These are phyloP conservation scores for Epichloe festucae DNA, from an alignment of 2,329 filamentous ascomycete species.

Conservation along the genomic window DNA sequence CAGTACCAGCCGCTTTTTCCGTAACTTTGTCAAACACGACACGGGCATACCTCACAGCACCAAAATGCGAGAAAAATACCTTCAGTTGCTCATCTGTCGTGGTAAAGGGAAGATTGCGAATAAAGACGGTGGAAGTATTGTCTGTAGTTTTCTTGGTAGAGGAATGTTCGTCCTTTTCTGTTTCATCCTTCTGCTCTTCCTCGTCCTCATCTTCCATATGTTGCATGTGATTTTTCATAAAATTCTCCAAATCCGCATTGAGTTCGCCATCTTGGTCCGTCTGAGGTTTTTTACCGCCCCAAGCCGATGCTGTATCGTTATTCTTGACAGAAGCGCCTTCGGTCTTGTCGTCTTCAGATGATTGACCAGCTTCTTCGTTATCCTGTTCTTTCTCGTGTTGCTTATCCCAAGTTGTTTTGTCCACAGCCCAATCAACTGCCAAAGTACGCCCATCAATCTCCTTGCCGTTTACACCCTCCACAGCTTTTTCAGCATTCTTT, in stretches of 20 bases:
- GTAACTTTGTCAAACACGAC: slow-evolving; percentile 80
- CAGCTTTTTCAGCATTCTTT: slow-evolving; percentile 83
- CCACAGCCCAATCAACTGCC: slow-evolving; percentile 94
- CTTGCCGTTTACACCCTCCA: slow-evolving; percentile 78
- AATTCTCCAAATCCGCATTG: slow-evolving; percentile 37
- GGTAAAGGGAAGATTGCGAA: slow-evolving; percentile 88
- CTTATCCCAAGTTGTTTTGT: slow-evolving; percentile 74
- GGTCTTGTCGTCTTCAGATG: slow-evolving; percentile 21
- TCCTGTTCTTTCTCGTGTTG: slow-evolving; percentile 33
- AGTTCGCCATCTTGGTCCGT: slow-evolving; percentile 25
- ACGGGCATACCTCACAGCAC: slow-evolving; percentile 76
- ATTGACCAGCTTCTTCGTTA: slow-evolving; percentile 19
- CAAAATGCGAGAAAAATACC: slow-evolving; percentile 78
- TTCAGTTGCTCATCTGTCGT: slow-evolving; percentile 71
- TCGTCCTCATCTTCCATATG: slow-evolving; percentile 46
- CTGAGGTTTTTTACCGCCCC: slow-evolving; percentile 16
- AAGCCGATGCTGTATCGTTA: slow-evolving; percentile 16
- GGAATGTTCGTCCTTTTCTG: slow-evolving; percentile 17
- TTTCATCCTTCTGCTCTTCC: slow-evolving; percentile 32
- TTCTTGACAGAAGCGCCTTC: slow-evolving; percentile 18
- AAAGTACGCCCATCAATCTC: slow-evolving; percentile 75
- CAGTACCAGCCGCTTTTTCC: slow-evolving; percentile 79
- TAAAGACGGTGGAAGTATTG: slow-evolving; percentile 71
- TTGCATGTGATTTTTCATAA: slow-evolving; percentile 44
- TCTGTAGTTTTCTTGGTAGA: slow-evolving; percentile 33